Evolutionary conservation across 192 early-diverging fungal genomes (phyloP).

Genomic region (Spizellomyces sp.): DNA sequence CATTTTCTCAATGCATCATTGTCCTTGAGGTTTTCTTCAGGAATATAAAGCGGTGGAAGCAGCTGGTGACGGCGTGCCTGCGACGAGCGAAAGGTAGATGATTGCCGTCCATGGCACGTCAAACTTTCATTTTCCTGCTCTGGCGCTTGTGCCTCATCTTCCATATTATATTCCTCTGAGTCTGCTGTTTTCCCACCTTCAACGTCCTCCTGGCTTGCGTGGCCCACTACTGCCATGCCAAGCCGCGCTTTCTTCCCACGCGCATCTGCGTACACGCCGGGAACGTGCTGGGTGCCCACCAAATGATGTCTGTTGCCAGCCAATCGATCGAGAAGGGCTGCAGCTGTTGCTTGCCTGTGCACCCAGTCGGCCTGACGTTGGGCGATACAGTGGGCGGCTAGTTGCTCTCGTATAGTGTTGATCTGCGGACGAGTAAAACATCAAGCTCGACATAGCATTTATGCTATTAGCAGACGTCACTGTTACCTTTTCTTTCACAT

Average conservation of each 20-base stretch:
- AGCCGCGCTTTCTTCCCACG: not conserved
- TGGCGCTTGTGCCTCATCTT: too few relatives aligned
- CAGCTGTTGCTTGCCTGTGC: not conserved
- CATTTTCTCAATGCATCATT: conserved; percentile 40
- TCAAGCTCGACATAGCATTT: too few relatives aligned
- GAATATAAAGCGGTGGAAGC: conserved; percentile 32
- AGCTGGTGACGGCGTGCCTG: conserved; percentile 4
- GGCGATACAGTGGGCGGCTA: conserved; percentile 10
- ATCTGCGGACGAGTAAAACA: conserved; percentile 20
- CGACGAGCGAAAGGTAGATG: not conserved
- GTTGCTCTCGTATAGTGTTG: conserved; percentile 32
- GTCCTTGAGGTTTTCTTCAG: conserved; percentile 37
- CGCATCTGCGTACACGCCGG: conserved; percentile 37
- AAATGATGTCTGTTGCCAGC: conserved; percentile 50
- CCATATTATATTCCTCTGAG: too few relatives aligned
- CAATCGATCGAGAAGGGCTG: conserved; percentile 26
- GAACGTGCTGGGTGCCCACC: conserved; percentile 45
- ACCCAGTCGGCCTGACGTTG: conserved; percentile 8
- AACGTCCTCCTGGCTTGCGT: not conserved
- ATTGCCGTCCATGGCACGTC: not conserved
- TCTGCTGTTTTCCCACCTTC: too few relatives aligned
- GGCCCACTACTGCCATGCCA: not conserved
- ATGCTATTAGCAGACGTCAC: too few relatives aligned
- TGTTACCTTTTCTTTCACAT: conserved; percentile 22
- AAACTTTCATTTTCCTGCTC: not conserved